A percentile compares a stretch with the other conserved stretches of the same genome.
Conservation (phyloP, 2,329 filamentous ascomycete species). For the Cladosporium velox region DNA sequence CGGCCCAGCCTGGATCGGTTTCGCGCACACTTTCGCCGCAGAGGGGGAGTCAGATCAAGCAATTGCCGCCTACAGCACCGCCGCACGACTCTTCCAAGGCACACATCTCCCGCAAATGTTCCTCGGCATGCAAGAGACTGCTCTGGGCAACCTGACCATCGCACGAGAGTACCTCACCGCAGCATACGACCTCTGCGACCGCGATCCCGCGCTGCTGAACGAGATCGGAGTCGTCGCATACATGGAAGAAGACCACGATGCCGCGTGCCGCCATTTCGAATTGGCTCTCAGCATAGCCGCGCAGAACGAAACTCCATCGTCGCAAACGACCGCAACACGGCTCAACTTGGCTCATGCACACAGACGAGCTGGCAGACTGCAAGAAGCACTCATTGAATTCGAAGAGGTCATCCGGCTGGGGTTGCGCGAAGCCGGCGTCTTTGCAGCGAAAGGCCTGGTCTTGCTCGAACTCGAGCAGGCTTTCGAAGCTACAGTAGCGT, state of each 20-base stretch:
- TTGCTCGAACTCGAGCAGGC: conserved; percentile 74
- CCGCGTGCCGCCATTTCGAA: conserved; percentile 75
- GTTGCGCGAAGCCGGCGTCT: conserved; percentile 72
- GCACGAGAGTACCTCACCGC: conserved; percentile 93
- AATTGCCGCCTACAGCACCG: conserved; percentile 95
- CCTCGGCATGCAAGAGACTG: conserved; percentile 96
- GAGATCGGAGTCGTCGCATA: conserved; percentile 97
- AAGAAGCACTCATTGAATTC: conserved; percentile 76
- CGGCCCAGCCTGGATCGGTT: conserved; percentile 96
- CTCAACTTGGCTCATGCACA: conserved; percentile 90
- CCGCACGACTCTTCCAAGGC: conserved; percentile 90
- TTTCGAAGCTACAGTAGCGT: conserved; percentile 74
- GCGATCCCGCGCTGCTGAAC: conserved; percentile 87
- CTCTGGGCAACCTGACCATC: conserved; percentile 89
- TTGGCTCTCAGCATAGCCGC: conserved; percentile 75
- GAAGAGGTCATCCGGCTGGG: conserved; percentile 83
- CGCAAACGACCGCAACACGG: conserved; percentile 79
- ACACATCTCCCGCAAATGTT: conserved; percentile 96
- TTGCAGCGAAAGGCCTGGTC: conserved; percentile 80
- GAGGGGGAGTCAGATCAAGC: conserved; percentile 98
- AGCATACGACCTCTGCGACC: conserved; percentile 78
- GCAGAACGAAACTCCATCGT: conserved; percentile 71
- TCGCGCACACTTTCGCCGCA: conserved; percentile 95
- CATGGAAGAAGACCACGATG: conserved; percentile 76
- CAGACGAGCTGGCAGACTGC: conserved; percentile 68